Evolutionary conservation across 768 basidiomycete species (phyloP).

Genomic region (Leucosporidium scottii): DNA sequence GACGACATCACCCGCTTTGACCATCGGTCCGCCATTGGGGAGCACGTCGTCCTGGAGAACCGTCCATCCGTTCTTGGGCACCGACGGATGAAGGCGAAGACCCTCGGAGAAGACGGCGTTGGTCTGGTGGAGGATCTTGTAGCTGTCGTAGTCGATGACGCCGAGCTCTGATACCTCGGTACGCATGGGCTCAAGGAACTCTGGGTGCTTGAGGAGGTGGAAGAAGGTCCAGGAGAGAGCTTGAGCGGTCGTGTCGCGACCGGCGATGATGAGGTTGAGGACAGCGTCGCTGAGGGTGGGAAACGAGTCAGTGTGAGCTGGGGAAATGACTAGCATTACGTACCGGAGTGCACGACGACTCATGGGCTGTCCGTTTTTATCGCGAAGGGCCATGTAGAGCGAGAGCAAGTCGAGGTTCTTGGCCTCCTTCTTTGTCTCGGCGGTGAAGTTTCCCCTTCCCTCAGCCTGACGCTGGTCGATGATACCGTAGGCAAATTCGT

Average conservation of each 20-base stretch:
- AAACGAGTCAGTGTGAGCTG: no score
- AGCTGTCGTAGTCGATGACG: slow-evolving; percentile 7
- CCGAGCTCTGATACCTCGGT: neutral
- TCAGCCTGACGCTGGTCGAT: neutral
- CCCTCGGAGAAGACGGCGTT: slow-evolving; percentile 10
- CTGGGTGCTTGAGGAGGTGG: neutral
- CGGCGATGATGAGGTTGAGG: slow-evolving; percentile 9
- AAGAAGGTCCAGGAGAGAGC: slow-evolving; percentile 12
- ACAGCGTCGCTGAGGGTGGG: neutral
- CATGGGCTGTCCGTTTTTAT: neutral
- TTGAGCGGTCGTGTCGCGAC: slow-evolving; percentile 15
- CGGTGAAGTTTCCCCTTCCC: neutral
- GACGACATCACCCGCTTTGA: slow-evolving; percentile 14
- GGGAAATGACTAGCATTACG: neutral
- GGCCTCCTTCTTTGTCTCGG: neutral
- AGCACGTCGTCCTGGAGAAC: slow-evolving; percentile 13
- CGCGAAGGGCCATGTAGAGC: neutral
- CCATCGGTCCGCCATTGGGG: slow-evolving; percentile 11
- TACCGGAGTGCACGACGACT: neutral
- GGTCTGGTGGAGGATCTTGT: slow-evolving; percentile 1
- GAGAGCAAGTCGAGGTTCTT: slow-evolving; percentile 1
- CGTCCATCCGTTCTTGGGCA: slow-evolving; percentile 8
- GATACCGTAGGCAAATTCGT: slow-evolving; percentile 5
- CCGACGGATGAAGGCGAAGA: slow-evolving; percentile 10
- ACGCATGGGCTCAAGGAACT: neutral